A percentile compares a stretch with the other conserved stretches of the same genome.
phyloP scores from a whole-genome alignment of 1,139 yeast species.

The Suhomyces chickasaworum region DNA sequence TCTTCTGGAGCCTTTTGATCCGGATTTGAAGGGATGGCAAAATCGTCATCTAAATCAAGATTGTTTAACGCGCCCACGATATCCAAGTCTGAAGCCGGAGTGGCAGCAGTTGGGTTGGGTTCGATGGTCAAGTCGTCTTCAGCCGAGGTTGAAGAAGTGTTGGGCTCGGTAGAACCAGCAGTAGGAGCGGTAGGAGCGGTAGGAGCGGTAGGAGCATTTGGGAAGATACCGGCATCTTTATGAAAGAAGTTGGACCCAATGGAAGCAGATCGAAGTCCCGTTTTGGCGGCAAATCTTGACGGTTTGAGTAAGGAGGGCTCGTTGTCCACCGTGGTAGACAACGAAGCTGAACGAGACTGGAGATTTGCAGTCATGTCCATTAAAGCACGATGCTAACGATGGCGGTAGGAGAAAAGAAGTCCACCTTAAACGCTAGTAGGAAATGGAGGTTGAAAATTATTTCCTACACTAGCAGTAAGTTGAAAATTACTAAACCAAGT shows the following conservation, averaged over 20 bases:
- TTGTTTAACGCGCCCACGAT: constrained; percentile 47
- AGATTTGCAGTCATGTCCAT: constrained; percentile 15
- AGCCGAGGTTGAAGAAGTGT: constrained; percentile 6
- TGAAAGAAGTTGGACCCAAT: constrained; percentile 30
- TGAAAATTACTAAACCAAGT: background rate
- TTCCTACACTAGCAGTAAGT: background rate
- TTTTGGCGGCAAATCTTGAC: constrained; percentile 7
- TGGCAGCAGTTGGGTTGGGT: background rate
- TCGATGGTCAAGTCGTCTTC: constrained; percentile 5
- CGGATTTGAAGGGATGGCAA: constrained; percentile 9
- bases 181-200: too few relatives aligned
- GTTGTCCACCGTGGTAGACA: constrained; percentile 20
- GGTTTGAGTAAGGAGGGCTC: constrained; percentile 11
- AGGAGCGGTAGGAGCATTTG: constrained; percentile 1
- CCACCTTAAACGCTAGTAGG: background rate
- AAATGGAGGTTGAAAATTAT: background rate
- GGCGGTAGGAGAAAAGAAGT: background rate
- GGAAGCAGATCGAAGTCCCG: constrained; percentile 24
- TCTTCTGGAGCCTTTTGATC: constrained; percentile 5
- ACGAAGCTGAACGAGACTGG: constrained; percentile 22
- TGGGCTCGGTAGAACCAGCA: constrained; percentile 3
- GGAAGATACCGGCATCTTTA: constrained; percentile 20
- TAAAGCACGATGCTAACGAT: background rate
- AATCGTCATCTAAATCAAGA: constrained; percentile 44
- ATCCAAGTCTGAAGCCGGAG: constrained; percentile 28